Percentiles rank a stretch among this genome's conserved stretches.
These are phyloP conservation scores for Quercus ilex DNA, from an alignment of 306 rosid genomes.

Conservation along the genomic window DNA sequence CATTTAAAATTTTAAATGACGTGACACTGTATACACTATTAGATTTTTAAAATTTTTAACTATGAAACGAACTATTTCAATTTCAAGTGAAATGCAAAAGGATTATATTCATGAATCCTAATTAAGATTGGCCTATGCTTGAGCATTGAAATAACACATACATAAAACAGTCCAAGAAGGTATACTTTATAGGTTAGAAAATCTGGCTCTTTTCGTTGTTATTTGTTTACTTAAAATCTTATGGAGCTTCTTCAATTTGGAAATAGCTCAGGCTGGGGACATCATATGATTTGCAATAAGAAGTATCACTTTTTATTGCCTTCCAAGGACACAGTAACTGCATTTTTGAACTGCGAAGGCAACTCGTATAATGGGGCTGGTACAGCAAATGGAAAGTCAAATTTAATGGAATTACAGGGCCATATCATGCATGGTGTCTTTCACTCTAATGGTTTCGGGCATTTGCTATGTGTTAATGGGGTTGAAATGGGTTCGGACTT, in stretches of 20 bases:
- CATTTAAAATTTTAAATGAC: too few relatives aligned
- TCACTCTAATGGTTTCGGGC: conserved; percentile 88
- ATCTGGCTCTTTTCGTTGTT: too few relatives aligned
- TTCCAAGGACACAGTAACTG: conserved; percentile 58
- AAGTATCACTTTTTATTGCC: conserved; percentile 83
- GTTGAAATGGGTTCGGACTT: conserved; percentile 66
- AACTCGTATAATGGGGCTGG: conserved; percentile 21
- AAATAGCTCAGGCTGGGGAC: conserved; percentile 70
- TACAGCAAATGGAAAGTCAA: conserved; percentile 40
- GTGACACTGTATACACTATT: too few relatives aligned
- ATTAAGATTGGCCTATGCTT: too few relatives aligned
- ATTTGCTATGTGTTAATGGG: conserved; percentile 77
- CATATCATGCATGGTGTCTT: conserved; percentile 83
- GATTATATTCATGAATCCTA: too few relatives aligned
- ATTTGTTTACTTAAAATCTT: not conserved
- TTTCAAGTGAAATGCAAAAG: too few relatives aligned
- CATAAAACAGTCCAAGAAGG: too few relatives aligned
- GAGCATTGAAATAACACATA: too few relatives aligned
- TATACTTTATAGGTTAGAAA: too few relatives aligned
- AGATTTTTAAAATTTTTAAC: too few relatives aligned
- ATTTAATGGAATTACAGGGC: conserved; percentile 43
- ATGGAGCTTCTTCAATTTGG: not conserved
- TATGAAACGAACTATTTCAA: too few relatives aligned
- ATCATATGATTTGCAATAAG: conserved; percentile 77
- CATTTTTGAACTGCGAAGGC: conserved; percentile 40